A percentile compares a stretch with the other conserved stretches of the same genome.
These are phyloP conservation scores for Aureoboletus auriporus DNA, from an alignment of 768 basidiomycete genomes.

Conservation along the genomic window DNA sequence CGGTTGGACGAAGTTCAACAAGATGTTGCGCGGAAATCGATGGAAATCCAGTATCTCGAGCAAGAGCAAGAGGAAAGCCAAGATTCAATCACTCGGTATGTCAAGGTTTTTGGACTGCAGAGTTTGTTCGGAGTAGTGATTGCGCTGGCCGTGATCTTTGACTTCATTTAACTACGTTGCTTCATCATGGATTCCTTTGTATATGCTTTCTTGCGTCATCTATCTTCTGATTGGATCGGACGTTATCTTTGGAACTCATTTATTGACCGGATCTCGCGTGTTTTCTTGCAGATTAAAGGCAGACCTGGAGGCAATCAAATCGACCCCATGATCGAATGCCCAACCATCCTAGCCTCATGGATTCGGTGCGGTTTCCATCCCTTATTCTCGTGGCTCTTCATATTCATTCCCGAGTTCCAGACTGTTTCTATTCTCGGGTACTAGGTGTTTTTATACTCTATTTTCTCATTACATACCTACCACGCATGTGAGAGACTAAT, in stretches of 20 bases:
- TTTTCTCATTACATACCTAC: conserved; percentile 25
- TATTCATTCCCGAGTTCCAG: conserved; percentile 10
- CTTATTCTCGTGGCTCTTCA: conserved; percentile 22
- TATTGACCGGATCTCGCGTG: conserved; percentile 33
- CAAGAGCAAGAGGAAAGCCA: conserved; percentile 74
- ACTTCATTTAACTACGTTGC: conserved; percentile 39
- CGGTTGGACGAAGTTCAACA: conserved; percentile 54
- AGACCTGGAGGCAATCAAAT: conserved; percentile 52
- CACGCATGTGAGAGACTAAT: conserved; percentile 20
- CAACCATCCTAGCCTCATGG: conserved; percentile 31
- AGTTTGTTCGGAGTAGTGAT: conserved; percentile 49
- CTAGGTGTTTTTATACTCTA: conserved; percentile 25
- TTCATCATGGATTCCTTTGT: conserved; percentile 15
- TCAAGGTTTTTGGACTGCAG: conserved; percentile 55
- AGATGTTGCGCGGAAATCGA: conserved; percentile 62
- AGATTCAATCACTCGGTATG: conserved; percentile 78
- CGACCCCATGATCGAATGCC: conserved; percentile 24
- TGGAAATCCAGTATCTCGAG: conserved; percentile 81
- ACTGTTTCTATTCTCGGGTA: not conserved
- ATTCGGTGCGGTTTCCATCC: conserved; percentile 27
- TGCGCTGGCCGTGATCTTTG: conserved; percentile 53
- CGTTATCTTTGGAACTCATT: conserved; percentile 27
- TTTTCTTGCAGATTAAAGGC: conserved; percentile 58
- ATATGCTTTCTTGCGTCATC: conserved; percentile 13
- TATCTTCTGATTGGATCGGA: conserved; percentile 12